Evolutionary conservation across 352 stramenopile species (phyloP).

Genomic region (Hyaloperonospora brassicae): DNA sequence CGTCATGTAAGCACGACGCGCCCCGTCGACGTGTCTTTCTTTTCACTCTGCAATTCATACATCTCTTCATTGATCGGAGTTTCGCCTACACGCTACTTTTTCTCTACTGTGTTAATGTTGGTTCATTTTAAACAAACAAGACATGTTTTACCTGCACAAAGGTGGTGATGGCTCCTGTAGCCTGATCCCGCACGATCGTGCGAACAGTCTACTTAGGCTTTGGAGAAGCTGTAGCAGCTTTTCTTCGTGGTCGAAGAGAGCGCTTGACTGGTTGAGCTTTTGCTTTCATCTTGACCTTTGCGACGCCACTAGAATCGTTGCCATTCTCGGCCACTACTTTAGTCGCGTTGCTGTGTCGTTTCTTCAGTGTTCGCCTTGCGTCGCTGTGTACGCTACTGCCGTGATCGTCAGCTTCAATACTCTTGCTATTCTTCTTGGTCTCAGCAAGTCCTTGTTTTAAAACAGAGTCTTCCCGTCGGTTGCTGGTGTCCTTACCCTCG

Average conservation of each 20-base stretch:
- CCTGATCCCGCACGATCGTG: constrained; percentile 1
- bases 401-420: constrained; percentile 13
- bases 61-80: constrained; percentile 13
- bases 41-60: not conserved
- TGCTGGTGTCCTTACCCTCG: constrained; percentile 7
- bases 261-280: constrained; percentile 25
- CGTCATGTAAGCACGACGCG: constrained; percentile 61
- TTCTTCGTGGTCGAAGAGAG: constrained; percentile 51
- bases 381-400: constrained; percentile 28
- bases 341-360: constrained; percentile 23
- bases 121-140: constrained; percentile 38
- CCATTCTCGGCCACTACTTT: constrained; percentile 36
- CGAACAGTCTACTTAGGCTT: constrained; percentile 25
- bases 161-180: constrained; percentile 4
- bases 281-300: constrained; percentile 15
- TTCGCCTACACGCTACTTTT: constrained; percentile 17
- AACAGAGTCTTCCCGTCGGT: constrained; percentile 20
- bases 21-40: constrained; percentile 8
- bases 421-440: constrained; percentile 16
- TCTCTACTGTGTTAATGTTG: constrained; percentile 31
- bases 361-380: constrained; percentile 11
- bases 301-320: constrained; percentile 46
- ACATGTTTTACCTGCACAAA: constrained; percentile 28
- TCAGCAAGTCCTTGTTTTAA: constrained; percentile 26
- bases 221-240: constrained; percentile 35